phyloP scores from a whole-genome alignment of 2,329 filamentous ascomycete species.

The Fusarium robinianum region DNA sequence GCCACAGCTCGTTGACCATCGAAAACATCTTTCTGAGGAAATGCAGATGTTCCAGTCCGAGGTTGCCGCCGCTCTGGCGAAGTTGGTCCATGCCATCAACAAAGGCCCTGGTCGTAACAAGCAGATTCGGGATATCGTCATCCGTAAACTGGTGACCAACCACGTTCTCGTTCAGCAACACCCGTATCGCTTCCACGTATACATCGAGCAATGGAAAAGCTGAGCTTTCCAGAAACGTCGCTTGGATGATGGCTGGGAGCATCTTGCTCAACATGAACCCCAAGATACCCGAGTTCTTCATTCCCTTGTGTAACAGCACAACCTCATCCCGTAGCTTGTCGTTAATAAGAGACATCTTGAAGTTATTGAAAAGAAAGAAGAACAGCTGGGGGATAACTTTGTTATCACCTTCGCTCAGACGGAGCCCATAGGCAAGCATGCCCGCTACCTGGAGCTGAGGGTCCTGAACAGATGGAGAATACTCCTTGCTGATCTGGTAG shows the following conservation, averaged over 20 bases:
- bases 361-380: conserved; percentile 61
- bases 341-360: conserved; percentile 58
- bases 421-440: conserved; percentile 60
- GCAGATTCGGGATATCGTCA: conserved; percentile 40
- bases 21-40: conserved; percentile 37
- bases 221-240: conserved; percentile 41
- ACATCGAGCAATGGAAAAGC: conserved; percentile 56
- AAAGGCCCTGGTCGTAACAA: conserved; percentile 40
- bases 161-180: conserved; percentile 41
- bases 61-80: conserved; percentile 12
- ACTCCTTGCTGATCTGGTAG: conserved; percentile 60
- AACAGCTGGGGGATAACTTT: conserved; percentile 56
- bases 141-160: conserved; percentile 46
- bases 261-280: conserved; percentile 56
- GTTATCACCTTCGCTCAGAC: conserved; percentile 56
- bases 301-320: conserved; percentile 52
- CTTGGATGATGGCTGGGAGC: conserved; percentile 57
- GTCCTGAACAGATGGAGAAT: conserved; percentile 59
- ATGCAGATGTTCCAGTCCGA: conserved; percentile 36
- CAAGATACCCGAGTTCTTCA: conserved; percentile 51
- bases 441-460: conserved; percentile 60
- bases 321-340: conserved; percentile 53
- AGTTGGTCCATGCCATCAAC: conserved; percentile 37
- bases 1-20: conserved; percentile 40
- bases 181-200: conserved; percentile 51